Conservation (phyloP, 306 rosid species). For the Trichosanthes cucumerina region DNA sequence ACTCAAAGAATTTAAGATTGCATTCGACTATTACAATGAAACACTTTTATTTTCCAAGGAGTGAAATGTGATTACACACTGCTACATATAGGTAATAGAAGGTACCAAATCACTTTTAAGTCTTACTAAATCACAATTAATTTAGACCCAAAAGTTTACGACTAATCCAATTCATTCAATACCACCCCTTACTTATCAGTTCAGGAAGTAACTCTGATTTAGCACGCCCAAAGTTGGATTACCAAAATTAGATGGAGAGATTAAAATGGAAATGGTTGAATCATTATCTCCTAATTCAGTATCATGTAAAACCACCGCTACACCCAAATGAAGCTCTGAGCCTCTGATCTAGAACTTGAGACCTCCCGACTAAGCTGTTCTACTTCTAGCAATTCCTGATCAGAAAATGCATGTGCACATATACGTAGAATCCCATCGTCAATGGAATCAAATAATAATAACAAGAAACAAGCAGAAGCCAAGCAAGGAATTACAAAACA, state of each 20-base stretch:
- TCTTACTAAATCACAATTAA: neutral
- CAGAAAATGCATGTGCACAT: neutral
- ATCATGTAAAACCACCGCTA: neutral
- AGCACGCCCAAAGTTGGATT: neutral
- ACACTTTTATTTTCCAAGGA: neutral
- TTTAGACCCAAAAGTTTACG: neutral
- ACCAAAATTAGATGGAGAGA: neutral
- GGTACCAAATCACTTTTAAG: neutral
- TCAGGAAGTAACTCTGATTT: neutral
- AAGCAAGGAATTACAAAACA: slow-evolving; percentile 9
- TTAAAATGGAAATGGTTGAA: neutral
- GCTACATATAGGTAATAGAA: neutral
- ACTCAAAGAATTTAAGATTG: neutral
- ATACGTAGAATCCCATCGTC: neutral
- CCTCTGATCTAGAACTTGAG: neutral
- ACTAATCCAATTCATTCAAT: neutral
- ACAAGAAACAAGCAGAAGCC: neutral
- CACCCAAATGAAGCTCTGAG: neutral
- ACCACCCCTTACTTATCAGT: neutral
- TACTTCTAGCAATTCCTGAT: neutral
- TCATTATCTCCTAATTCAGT: neutral
- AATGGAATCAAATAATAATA: neutral
- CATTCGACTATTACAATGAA: neutral
- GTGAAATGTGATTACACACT: neutral
- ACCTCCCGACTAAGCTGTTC: neutral